These are phyloP conservation scores for Aspergillus heteromorphus DNA, from an alignment of 495 filamentous ascomycete genomes.

Conservation along the genomic window DNA sequence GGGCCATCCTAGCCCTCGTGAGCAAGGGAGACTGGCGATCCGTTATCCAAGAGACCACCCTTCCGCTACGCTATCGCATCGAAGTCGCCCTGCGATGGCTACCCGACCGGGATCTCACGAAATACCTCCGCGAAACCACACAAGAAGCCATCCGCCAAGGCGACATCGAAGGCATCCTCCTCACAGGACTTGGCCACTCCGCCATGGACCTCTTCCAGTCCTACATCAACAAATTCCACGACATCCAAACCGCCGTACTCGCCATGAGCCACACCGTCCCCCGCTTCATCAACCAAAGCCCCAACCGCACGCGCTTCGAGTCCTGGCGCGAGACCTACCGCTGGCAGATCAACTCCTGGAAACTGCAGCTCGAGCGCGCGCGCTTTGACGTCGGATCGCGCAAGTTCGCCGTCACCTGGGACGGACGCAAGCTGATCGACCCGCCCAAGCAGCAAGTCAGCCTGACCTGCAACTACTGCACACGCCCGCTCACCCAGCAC, in stretches of 20 bases:
- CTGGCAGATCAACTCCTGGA: slow-evolving; percentile 71
- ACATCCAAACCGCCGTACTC: slow-evolving; percentile 85
- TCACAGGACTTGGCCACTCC: slow-evolving; percentile 76
- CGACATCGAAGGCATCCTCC: slow-evolving; percentile 80
- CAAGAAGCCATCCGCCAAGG: slow-evolving; percentile 62
- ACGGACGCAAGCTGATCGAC: slow-evolving; percentile 58
- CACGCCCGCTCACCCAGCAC: slow-evolving; percentile 45
- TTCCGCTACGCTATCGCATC: slow-evolving; percentile 80
- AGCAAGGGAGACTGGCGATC: slow-evolving; percentile 81
- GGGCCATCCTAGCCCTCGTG: slow-evolving; percentile 88
- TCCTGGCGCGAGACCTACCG: slow-evolving; percentile 82
- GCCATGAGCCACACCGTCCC: slow-evolving; percentile 77
- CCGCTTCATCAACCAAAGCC: slow-evolving; percentile 66
- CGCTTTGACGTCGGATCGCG: slow-evolving; percentile 53
- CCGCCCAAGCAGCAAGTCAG: slow-evolving; percentile 71
- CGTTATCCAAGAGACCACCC: slow-evolving; percentile 72
- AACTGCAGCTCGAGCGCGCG: slow-evolving; percentile 57
- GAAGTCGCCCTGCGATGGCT: slow-evolving; percentile 83
- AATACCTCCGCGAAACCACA: slow-evolving; percentile 62
- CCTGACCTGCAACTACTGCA: slow-evolving; percentile 80
- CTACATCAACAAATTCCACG: slow-evolving; percentile 80
- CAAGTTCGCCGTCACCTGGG: slow-evolving; percentile 57
- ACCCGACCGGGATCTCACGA: slow-evolving; percentile 66
- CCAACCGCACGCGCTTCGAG: slow-evolving; percentile 52
- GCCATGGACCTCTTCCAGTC: slow-evolving; percentile 80